Conservation (phyloP, 2,329 filamentous ascomycete genomes). For the Botrytis pseudocinerea region DNA sequence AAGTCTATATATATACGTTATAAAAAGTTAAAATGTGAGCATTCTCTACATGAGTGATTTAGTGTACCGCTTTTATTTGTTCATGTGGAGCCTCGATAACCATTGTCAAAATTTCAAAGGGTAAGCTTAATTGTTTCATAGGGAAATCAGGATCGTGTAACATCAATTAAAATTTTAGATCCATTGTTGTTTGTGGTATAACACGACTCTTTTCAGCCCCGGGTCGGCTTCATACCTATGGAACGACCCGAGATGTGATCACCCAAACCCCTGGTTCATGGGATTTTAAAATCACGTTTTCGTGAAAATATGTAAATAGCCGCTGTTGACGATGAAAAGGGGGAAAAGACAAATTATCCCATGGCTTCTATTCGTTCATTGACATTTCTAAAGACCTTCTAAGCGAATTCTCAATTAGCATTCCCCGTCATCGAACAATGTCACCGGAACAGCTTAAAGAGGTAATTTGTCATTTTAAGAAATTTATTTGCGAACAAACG, state of each 20-base stretch:
- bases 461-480: background rate
- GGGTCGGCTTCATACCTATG: constrained; percentile 24
- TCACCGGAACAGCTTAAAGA: background rate
- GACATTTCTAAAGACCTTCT: background rate
- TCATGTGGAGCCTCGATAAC: background rate
- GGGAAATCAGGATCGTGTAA: background rate
- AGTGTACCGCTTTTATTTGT: background rate
- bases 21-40: background rate
- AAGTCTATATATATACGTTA: background rate
- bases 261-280: constrained; percentile 33
- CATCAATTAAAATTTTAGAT: background rate
- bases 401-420: background rate
- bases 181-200: background rate
- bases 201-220: constrained; percentile 9
- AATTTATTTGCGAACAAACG: background rate
- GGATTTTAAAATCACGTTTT: constrained; percentile 20
- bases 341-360: background rate
- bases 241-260: constrained; percentile 36
- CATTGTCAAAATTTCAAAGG: background rate
- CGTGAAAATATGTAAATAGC: constrained; percentile 18
- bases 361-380: background rate
- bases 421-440: background rate
- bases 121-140: background rate
- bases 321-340: constrained; percentile 24
- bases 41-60: background rate